Evolutionary conservation across 179 eudicot species (phyloP).

Genomic region (Heliamphora pulchella): DNA sequence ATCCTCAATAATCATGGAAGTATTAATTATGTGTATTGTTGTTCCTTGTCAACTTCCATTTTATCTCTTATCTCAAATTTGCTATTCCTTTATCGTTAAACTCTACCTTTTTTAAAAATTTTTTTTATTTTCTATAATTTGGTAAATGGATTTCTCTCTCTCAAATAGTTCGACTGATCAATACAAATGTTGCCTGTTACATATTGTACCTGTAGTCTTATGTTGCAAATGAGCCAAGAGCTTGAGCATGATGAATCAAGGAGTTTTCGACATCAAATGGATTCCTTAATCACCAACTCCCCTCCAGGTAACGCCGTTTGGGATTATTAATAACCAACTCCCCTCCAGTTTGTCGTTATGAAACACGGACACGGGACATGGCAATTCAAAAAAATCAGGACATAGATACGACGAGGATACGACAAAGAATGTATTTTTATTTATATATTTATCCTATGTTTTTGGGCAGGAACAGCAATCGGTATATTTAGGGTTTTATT

Average conservation of each 20-base stretch:
- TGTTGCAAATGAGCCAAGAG: constrained; percentile 38
- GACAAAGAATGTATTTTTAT: too few species aligned
- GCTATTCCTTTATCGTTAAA: background rate
- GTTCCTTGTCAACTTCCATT: background rate
- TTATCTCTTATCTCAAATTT: background rate
- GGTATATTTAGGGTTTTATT: too few species aligned
- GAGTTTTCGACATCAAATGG: background rate
- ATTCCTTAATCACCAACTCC: constrained; percentile 40
- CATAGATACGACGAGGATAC: too few species aligned
- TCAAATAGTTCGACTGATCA: background rate
- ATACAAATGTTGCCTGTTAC: background rate
- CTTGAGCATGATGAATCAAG: constrained; percentile 43
- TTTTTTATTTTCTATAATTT: too few species aligned
- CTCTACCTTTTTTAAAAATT: background rate
- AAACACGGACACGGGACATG: too few species aligned
- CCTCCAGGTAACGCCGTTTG: constrained; percentile 47
- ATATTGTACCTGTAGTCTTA: background rate
- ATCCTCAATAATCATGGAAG: too few species aligned
- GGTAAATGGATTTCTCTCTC: background rate
- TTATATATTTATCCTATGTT: too few species aligned
- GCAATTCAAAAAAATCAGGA: too few species aligned
- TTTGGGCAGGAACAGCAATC: too few species aligned
- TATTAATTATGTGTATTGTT: background rate
- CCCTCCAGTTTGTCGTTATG: too few species aligned
- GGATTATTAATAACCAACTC: background rate